phyloP scores from a whole-genome alignment of 2,329 filamentous ascomycete genomes.

The Microdochium bolleyi region DNA sequence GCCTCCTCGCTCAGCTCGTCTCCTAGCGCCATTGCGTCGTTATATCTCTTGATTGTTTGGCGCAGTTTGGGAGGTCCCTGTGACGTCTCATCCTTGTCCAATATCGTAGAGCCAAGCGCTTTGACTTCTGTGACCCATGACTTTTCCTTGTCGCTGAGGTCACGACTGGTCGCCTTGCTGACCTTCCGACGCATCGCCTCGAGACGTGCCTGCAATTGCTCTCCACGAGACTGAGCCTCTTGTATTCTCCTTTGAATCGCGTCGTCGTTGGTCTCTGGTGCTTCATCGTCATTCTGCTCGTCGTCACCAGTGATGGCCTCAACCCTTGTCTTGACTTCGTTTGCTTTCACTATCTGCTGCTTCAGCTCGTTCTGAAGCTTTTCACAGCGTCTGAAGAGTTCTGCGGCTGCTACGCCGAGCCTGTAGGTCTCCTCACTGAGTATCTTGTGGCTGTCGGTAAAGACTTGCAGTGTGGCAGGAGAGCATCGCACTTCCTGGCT shows the following conservation, averaged over 20 bases:
- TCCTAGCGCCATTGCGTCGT: conserved; percentile 46
- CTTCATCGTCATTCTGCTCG: conserved; percentile 37
- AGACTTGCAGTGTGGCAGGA: conserved; percentile 60
- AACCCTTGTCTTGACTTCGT: conserved; percentile 57
- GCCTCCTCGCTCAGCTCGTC: conserved; percentile 45
- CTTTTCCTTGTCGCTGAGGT: conserved; percentile 56
- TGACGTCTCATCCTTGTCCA: conserved; percentile 26
- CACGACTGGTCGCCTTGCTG: conserved; percentile 35
- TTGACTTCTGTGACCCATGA: conserved; percentile 38
- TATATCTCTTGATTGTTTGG: conserved; percentile 47
- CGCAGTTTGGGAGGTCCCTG: conserved; percentile 30
- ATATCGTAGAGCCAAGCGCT: conserved; percentile 24
- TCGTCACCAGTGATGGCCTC: conserved; percentile 58
- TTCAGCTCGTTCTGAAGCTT: conserved; percentile 59
- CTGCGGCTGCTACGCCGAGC: conserved; percentile 61
- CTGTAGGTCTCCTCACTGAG: conserved; percentile 62
- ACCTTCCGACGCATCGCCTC: conserved; percentile 35
- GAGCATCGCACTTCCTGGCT: conserved; percentile 63
- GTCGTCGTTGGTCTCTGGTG: conserved; percentile 40
- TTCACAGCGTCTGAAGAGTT: conserved; percentile 65
- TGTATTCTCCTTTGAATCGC: conserved; percentile 48
- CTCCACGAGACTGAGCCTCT: conserved; percentile 35
- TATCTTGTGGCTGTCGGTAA: conserved; percentile 66
- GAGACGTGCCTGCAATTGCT: conserved; percentile 40
- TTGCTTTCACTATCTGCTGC: conserved; percentile 59